Evolutionary conservation across 805 yeast genomes (phyloP), one percentile per base, ranked within the genome.

Genomic region (Candida corydali): DNA sequence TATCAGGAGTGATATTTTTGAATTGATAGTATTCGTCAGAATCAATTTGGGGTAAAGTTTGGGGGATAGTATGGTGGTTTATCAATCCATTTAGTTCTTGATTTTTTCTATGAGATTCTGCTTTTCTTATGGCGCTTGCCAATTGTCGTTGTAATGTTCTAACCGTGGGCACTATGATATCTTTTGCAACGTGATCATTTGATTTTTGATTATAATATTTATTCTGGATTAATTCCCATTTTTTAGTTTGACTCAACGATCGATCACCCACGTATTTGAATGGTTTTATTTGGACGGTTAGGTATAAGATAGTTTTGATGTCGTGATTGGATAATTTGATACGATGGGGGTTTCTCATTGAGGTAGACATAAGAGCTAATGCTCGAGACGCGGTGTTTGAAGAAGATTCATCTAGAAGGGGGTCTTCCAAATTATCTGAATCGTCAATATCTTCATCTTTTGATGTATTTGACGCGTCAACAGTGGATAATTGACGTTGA

Each of bases 231-330:
- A 54, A 34, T 37, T 57, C 59, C 68, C 68, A 62, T 40, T 62
- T 62, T 37, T 50, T 52, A 9, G 64, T 59, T 41, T 62, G 68
- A 22, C 54, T 49, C 17, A 56, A 37, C 11, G 52, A 46, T 24
- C 65, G 41, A 35, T 62, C 63, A 7, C 68, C 68, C 16, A 60
- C 51, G 38, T 61, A 62, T 39, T 61, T 61, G 47, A 62, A 62
- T 3, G 68, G 68, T 36, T 60, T 61, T 23, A 59, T 49, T 18
- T 50, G 45, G 17, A 52, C 44, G 11, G 59, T 62, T 23, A 61
- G 42, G 32, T 50, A 56, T n/a, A 61, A 41, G 5, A 62, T 59
- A 5, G 61, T 43, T 38, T 44, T 49, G 11, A 61, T 55, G 32
- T 62, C 66, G 23, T 47, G 47, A 12, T 41, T 34, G 8, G 57